Conservation (phyloP, 176 grass and related monocot species). For the Ensete ventricosum region DNA sequence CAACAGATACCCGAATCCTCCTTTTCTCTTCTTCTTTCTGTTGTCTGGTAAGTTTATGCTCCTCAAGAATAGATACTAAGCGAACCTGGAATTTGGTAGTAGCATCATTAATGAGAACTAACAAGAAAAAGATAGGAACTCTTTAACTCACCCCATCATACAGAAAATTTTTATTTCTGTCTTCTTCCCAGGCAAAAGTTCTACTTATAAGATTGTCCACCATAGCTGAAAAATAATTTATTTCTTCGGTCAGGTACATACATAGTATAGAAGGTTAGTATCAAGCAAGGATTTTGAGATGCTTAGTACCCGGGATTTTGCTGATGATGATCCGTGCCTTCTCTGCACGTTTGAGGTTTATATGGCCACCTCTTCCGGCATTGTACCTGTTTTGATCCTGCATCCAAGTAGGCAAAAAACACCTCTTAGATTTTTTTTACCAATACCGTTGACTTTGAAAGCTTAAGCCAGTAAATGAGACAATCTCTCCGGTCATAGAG, state of each 20-base stretch:
- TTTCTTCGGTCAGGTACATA: neutral
- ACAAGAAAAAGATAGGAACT: conserved; percentile 1
- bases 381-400: conserved; percentile 87
- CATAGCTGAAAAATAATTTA: conserved; percentile 44
- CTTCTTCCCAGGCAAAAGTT: conserved; percentile 89
- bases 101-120: neutral
- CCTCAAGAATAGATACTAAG: conserved; percentile 80
- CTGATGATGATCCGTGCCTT: conserved; percentile 64
- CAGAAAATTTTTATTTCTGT: conserved; percentile 68
- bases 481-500: too few species aligned
- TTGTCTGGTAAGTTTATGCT: conserved; percentile 66
- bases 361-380: conserved; percentile 82
- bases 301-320: conserved; percentile 69
- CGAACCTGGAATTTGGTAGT: conserved; percentile 37
- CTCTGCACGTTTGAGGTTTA: conserved; percentile 88
- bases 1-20: conserved; percentile 50
- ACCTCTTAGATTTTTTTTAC: too few species aligned
- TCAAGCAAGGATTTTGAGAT: neutral
- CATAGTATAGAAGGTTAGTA: neutral
- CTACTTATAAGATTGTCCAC: conserved; percentile 70
- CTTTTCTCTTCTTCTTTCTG: conserved; percentile 74
- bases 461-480: too few species aligned
- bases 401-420: conserved; percentile 3
- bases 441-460: too few species aligned
- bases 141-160: conserved; percentile 73